Conservation (phyloP, 2,329 filamentous ascomycete genomes). For the Epichloe gansuensis region DNA sequence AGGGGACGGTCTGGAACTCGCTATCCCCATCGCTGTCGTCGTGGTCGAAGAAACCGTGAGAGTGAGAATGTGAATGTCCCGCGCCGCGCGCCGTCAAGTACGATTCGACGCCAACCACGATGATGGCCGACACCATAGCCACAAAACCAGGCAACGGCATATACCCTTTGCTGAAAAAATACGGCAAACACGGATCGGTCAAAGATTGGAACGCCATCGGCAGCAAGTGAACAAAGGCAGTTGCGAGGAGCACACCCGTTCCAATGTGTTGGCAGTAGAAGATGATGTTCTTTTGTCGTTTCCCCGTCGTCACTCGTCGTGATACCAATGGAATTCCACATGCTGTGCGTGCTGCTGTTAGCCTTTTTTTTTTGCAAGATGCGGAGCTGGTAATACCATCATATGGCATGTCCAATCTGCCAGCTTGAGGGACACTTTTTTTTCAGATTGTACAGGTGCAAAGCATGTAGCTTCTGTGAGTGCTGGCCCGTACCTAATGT, state of each 20-base stretch:
- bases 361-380: not conserved
- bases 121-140: conserved; percentile 68
- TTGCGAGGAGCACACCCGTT: conserved; percentile 75
- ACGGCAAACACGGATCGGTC: conserved; percentile 59
- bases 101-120: conserved; percentile 78
- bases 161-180: conserved; percentile 69
- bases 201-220: conserved; percentile 55
- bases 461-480: not conserved
- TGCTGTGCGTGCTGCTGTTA: conserved; percentile 24
- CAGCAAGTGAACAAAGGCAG: conserved; percentile 68
- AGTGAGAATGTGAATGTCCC: conserved; percentile 46
- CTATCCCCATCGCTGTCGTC: conserved; percentile 28
- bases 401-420: no score
- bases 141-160: conserved; percentile 68
- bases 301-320: conserved; percentile 42
- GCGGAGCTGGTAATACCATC: no score
- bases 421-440: no score
- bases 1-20: conserved; percentile 13
- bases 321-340: conserved; percentile 56
- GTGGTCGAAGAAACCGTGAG: conserved; percentile 36
- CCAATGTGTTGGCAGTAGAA: conserved; percentile 64
- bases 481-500: conserved; percentile 35
- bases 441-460: no score
- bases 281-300: conserved; percentile 45
- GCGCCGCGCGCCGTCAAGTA: conserved; percentile 65